Percentiles rank a stretch among this genome's conserved stretches.
These are phyloP conservation scores for Aspergillus haitiensis DNA, from an alignment of 495 filamentous ascomycete genomes.

Conservation along the genomic window DNA sequence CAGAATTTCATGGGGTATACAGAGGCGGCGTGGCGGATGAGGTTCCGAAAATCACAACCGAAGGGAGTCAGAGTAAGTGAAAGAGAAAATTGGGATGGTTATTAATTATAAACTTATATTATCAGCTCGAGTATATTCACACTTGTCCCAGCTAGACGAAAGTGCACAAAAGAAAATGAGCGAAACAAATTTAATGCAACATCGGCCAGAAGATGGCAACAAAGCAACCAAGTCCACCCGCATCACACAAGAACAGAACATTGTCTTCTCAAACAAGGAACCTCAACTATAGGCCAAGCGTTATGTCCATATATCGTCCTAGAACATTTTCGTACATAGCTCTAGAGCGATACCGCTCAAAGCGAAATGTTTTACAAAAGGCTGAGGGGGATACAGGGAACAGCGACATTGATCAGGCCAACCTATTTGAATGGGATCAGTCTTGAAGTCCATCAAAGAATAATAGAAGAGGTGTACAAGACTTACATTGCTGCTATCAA, in stretches of 20 bases:
- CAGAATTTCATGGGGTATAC: too few relatives aligned
- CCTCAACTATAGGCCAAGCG: background rate
- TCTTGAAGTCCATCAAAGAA: background rate
- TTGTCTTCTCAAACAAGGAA: background rate
- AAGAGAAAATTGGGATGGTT: background rate
- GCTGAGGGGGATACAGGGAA: constrained; percentile 45
- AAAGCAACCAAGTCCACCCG: background rate
- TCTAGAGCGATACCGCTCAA: background rate
- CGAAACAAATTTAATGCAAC: constrained; percentile 10
- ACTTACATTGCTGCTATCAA: constrained; percentile 32
- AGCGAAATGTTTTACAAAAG: constrained; percentile 35
- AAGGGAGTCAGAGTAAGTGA: background rate
- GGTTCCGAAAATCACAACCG: background rate
- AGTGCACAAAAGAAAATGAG: constrained; percentile 13
- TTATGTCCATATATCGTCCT: background rate
- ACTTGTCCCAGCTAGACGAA: background rate
- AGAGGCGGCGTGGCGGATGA: too few relatives aligned
- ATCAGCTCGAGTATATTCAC: constrained; percentile 8
- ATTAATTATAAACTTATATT: constrained; percentile 5
- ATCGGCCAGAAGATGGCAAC: background rate
- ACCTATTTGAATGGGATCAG: constrained; percentile 21
- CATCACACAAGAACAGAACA: constrained; percentile 1
- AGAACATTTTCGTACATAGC: background rate
- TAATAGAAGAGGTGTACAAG: background rate
- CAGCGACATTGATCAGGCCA: constrained; percentile 44